These are phyloP conservation scores for Pouteria glomerata DNA, from an alignment of 148 eudicot genomes.

Conservation along the genomic window DNA sequence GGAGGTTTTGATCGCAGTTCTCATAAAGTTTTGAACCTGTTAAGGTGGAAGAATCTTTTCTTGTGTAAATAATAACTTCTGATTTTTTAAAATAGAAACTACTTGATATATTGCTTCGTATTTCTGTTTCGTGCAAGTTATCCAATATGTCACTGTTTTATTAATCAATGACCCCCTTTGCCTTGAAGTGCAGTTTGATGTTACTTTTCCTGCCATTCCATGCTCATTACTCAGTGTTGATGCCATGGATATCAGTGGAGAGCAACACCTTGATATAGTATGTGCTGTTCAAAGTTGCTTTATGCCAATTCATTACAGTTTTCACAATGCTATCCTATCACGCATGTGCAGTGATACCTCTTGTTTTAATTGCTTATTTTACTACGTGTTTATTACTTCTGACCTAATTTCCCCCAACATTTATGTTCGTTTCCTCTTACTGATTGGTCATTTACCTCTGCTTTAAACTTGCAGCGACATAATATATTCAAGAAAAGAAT, in stretches of 20 bases:
- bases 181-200: conserved; percentile 73
- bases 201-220: conserved; percentile 79
- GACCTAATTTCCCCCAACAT: background rate
- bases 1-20: background rate
- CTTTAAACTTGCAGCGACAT: conserved; percentile 58
- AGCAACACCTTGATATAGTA: conserved; percentile 90
- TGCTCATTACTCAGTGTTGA: conserved; percentile 84
- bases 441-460: conserved; percentile 7
- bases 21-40: background rate
- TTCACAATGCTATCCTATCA: background rate
- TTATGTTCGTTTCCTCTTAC: background rate
- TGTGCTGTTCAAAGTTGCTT: conserved; percentile 20
- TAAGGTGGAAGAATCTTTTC: background rate
- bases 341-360: background rate
- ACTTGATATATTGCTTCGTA: background rate
- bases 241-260: conserved; percentile 97
- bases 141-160: too few relatives aligned
- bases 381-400: conserved; percentile 6
- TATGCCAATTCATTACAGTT: background rate
- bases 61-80: background rate
- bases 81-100: background rate
- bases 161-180: too few relatives aligned
- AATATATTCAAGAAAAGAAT: conserved; percentile 86
- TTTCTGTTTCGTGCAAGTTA: background rate
- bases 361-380: background rate